Evolutionary conservation across 768 basidiomycete species (phyloP).

Genomic region (Pleurotus platypus): DNA sequence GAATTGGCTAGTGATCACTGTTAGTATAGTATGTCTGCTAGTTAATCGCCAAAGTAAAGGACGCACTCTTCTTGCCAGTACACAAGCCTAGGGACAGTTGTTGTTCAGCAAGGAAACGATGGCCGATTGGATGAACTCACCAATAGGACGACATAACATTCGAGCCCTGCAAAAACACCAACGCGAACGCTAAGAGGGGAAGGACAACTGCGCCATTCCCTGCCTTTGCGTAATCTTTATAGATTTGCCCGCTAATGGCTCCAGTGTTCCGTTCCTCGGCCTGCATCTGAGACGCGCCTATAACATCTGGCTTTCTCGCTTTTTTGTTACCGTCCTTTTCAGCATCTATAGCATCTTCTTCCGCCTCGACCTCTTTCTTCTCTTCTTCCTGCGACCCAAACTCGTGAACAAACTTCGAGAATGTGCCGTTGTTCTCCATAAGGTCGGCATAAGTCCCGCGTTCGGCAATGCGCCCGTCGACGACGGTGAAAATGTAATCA

Average conservation of each 20-base stretch:
- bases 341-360: constrained; percentile 33
- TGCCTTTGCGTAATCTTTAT: constrained; percentile 62
- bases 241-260: constrained; percentile 52
- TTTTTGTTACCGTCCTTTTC: constrained; percentile 24
- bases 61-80: constrained; percentile 76
- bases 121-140: constrained; percentile 30
- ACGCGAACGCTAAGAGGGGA: constrained; percentile 58
- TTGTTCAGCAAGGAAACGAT: constrained; percentile 5
- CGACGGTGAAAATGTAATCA: constrained; percentile 80
- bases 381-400: constrained; percentile 71
- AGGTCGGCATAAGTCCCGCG: constrained; percentile 76
- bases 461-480: constrained; percentile 76
- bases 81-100: constrained; percentile 50
- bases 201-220: constrained; percentile 64
- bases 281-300: constrained; percentile 68
- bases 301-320: constrained; percentile 34
- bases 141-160: constrained; percentile 74
- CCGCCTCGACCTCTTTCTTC: constrained; percentile 40
- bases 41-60: neutral
- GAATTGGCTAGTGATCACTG: constrained; percentile 43
- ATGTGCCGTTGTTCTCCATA: constrained; percentile 59
- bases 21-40: neutral
- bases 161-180: constrained; percentile 66
- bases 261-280: constrained; percentile 81
- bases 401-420: constrained; percentile 70